Conservation (phyloP, 306 rosid genomes). For the Herpetospermum pedunculosum region DNA sequence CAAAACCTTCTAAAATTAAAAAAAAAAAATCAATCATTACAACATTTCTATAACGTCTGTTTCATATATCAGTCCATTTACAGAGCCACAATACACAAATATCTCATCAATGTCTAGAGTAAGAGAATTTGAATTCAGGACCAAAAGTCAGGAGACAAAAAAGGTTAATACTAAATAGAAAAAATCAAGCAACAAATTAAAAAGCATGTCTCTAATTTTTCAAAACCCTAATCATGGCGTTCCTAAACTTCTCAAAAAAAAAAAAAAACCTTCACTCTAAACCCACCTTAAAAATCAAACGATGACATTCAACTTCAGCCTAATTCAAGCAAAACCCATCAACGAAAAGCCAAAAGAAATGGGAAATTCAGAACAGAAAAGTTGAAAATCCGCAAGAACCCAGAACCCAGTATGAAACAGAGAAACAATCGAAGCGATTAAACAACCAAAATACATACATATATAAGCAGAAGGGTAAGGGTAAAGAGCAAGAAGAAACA, state of each 20-base stretch:
- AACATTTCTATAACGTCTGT: not conserved
- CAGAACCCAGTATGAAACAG: conserved; percentile 4
- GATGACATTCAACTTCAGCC: conserved; percentile 11
- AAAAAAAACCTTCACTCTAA: conserved; percentile 4
- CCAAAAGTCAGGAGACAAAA: not conserved
- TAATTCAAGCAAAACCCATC: not conserved
- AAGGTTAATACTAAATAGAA: not conserved
- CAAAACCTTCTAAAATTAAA: conserved; percentile 16
- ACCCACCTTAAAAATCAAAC: conserved; percentile 5
- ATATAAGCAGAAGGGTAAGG: not conserved
- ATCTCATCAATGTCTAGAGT: not conserved
- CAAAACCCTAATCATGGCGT: conserved; percentile 13
- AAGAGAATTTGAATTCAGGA: not conserved
- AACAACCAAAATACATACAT: not conserved
- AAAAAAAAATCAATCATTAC: not conserved
- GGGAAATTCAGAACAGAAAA: not conserved
- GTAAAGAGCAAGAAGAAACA: conserved; percentile 16
- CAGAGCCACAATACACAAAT: not conserved
- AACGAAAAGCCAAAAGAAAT: not conserved
- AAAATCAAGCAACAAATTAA: not conserved
- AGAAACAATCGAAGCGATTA: conserved; percentile 3
- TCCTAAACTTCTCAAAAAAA: not conserved
- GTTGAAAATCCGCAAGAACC: not conserved
- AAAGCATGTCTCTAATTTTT: not conserved
- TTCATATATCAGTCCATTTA: not conserved